Evolutionary conservation across 805 yeast genomes (phyloP).

Genomic region (Kodamaea kakaduensis): DNA sequence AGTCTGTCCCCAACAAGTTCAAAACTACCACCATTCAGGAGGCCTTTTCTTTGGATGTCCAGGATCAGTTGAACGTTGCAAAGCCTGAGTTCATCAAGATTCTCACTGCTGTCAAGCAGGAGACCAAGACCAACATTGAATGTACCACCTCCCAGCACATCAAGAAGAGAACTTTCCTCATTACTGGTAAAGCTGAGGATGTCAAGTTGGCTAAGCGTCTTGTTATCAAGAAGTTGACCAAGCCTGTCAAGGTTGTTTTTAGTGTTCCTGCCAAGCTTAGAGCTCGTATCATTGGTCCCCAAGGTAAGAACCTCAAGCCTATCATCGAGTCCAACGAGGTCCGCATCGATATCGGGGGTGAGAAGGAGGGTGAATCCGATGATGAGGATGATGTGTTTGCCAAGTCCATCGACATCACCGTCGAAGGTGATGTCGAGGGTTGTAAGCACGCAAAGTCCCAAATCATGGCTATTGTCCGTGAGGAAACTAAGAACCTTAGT

Average conservation of each 20-base stretch:
- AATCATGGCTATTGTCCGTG: slow-evolving; percentile 70
- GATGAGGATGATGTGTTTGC: slow-evolving; percentile 61
- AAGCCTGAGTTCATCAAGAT: slow-evolving; percentile 68
- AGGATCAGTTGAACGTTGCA: slow-evolving; percentile 59
- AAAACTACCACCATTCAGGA: slow-evolving; percentile 65
- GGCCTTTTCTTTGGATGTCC: slow-evolving; percentile 69
- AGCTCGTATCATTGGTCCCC: slow-evolving; percentile 79
- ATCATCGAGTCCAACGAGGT: slow-evolving; percentile 65
- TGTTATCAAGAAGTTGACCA: slow-evolving; percentile 69
- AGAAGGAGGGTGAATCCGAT: slow-evolving; percentile 23
- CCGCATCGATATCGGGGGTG: slow-evolving; percentile 62
- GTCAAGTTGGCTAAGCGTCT: slow-evolving; percentile 72
- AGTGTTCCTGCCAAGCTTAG: slow-evolving; percentile 73
- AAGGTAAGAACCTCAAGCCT: slow-evolving; percentile 78
- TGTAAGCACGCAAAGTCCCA: slow-evolving; percentile 66
- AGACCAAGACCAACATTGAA: slow-evolving; percentile 66
- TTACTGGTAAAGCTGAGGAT: slow-evolving; percentile 67
- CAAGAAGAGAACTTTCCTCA: slow-evolving; percentile 76
- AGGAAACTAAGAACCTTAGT: slow-evolving; percentile 60
- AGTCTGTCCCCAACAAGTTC: slow-evolving; percentile 16
- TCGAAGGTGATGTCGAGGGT: slow-evolving; percentile 85
- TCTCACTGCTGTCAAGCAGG: slow-evolving; percentile 56
- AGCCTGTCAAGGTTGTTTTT: slow-evolving; percentile 60
- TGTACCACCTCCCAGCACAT: slow-evolving; percentile 75
- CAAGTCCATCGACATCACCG: slow-evolving; percentile 53